These are phyloP conservation scores for Ganoderma multipileum DNA, from an alignment of 1,284 basidiomycete genomes.

Conservation along the genomic window DNA sequence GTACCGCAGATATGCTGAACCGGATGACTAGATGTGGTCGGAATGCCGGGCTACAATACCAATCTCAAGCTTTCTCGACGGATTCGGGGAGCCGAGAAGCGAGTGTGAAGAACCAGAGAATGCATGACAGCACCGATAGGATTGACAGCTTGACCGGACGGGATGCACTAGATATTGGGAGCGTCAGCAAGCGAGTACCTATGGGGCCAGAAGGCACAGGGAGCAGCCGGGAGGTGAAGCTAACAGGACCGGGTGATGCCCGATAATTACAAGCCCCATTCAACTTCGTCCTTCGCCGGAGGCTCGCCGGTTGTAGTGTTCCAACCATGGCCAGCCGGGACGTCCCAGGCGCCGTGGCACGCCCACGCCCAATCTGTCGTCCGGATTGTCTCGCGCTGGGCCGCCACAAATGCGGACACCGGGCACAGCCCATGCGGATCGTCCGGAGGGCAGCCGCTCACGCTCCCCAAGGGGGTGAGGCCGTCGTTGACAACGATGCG, in stretches of 20 bases:
- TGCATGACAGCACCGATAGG: background rate
- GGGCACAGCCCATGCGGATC: constrained; percentile 80
- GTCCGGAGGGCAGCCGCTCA: constrained; percentile 74
- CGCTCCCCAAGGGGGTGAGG: constrained; percentile 79
- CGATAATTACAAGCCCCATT: background rate
- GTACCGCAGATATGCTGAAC: background rate
- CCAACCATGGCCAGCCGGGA: constrained; percentile 52
- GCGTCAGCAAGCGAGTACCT: no score
- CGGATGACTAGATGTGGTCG: background rate
- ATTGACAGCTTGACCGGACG: background rate
- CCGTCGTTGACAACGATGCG: constrained; percentile 90
- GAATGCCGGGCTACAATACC: background rate
- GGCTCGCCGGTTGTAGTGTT: constrained; percentile 41
- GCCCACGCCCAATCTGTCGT: constrained; percentile 80
- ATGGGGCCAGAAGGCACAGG: background rate
- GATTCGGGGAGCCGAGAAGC: background rate
- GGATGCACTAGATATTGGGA: background rate
- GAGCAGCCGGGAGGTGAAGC: background rate
- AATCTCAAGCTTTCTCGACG: background rate
- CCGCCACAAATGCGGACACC: constrained; percentile 75
- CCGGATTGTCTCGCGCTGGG: constrained; percentile 69
- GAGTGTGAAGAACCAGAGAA: background rate
- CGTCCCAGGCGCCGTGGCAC: constrained; percentile 76
- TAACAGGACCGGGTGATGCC: background rate
- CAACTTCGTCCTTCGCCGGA: constrained; percentile 16